Conservation (phyloP, 495 filamentous ascomycete species). For the Trichoderma reesei region DNA sequence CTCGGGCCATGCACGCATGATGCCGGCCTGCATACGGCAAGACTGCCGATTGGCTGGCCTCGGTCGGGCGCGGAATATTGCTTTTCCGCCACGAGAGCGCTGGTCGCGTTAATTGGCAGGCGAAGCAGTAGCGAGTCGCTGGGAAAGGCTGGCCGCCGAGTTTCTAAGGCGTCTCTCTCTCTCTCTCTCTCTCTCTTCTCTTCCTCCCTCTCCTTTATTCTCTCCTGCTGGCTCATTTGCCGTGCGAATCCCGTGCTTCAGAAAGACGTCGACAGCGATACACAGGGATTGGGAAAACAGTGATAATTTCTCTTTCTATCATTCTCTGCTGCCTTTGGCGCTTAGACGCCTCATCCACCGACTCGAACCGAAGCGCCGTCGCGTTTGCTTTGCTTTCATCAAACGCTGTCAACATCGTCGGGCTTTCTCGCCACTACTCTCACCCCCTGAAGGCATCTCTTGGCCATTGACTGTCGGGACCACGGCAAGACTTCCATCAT, state of each 20-base stretch:
- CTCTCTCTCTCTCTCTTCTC: background rate
- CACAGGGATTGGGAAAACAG: background rate
- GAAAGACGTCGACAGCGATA: background rate
- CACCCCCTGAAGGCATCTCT: background rate
- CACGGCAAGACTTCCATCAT: conserved; percentile 25
- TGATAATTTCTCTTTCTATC: background rate
- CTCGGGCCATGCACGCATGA: conserved; percentile 5
- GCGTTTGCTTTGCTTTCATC: background rate
- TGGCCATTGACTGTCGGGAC: background rate
- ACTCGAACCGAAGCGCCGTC: background rate
- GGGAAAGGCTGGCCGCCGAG: background rate
- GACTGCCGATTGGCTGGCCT: background rate
- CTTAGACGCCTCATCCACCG: background rate
- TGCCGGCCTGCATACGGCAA: background rate
- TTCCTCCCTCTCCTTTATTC: background rate
- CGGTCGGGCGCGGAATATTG: background rate
- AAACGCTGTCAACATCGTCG: background rate
- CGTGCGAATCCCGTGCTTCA: background rate
- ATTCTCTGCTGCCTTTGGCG: background rate
- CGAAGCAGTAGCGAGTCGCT: background rate
- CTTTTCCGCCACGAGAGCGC: background rate
- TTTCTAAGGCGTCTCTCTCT: background rate
- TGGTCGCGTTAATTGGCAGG: conserved; percentile 2
- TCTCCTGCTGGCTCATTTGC: background rate
- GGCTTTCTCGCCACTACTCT: conserved; percentile 4